Conservation (phyloP, 176 grass and related monocot species). For the Oryza brachyantha region DNA sequence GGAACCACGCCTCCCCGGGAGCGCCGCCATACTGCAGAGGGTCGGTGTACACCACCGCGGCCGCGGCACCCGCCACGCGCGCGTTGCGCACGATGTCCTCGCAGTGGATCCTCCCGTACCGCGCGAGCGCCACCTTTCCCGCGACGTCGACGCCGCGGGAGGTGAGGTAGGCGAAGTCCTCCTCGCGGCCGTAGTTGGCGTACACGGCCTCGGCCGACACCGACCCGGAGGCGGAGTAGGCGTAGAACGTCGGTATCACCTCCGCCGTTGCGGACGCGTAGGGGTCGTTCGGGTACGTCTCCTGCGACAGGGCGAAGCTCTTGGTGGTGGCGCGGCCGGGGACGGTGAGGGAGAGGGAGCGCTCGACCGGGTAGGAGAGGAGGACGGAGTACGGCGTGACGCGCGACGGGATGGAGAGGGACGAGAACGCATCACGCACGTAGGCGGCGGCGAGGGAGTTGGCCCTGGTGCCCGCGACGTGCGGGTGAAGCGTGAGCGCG, state of each 20-base stretch:
- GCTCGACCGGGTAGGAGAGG: slow-evolving; percentile 64
- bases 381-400: slow-evolving; percentile 73
- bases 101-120: slow-evolving; percentile 77
- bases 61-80: slow-evolving; percentile 49
- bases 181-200: slow-evolving; percentile 67
- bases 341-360: slow-evolving; percentile 57
- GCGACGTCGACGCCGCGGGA: slow-evolving; percentile 60
- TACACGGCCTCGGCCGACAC: slow-evolving; percentile 68
- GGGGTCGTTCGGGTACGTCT: slow-evolving; percentile 50
- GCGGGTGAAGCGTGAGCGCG: slow-evolving; percentile 65
- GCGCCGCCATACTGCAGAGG: slow-evolving; percentile 56
- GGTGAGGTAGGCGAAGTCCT: slow-evolving; percentile 64
- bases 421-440: slow-evolving; percentile 35
- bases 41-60: slow-evolving; percentile 70
- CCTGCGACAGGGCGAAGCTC: slow-evolving; percentile 50
- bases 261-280: slow-evolving; percentile 39
- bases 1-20: slow-evolving; percentile 40
- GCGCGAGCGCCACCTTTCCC: slow-evolving; percentile 59
- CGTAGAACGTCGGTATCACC: slow-evolving; percentile 71
- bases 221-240: slow-evolving; percentile 70
- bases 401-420: slow-evolving; percentile 50
- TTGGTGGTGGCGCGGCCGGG: slow-evolving; percentile 2
- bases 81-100: slow-evolving; percentile 83
- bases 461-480: slow-evolving; percentile 64
- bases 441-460: slow-evolving; percentile 58